These are phyloP conservation scores for Kalmusia sp. DNA, from an alignment of 2,329 filamentous ascomycete species.

Conservation along the genomic window DNA sequence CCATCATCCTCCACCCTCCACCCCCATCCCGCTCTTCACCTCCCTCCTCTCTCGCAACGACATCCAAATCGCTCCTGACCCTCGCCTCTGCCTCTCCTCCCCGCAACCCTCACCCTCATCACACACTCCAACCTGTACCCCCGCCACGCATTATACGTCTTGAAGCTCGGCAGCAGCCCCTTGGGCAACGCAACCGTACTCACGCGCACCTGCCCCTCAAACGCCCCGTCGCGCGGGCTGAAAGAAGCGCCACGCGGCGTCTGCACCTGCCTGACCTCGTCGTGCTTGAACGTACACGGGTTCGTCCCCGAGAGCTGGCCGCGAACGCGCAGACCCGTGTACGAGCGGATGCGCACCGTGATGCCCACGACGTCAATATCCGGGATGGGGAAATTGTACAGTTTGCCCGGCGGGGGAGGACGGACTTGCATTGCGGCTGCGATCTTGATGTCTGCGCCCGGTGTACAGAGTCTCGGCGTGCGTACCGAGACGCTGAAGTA, in stretches of 20 bases:
- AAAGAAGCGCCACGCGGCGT: conserved; percentile 6
- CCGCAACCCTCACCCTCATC: conserved; percentile 12
- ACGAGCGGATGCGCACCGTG: conserved; percentile 12
- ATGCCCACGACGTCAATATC: conserved; percentile 13
- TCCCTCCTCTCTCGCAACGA: conserved; percentile 12
- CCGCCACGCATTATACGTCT: conserved; percentile 23
- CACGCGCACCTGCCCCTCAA: conserved; percentile 14
- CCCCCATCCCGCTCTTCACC: neutral
- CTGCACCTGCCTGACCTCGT: conserved; percentile 7
- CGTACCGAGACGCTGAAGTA: conserved; percentile 13
- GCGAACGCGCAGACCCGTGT: conserved; percentile 16
- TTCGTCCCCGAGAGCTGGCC: neutral
- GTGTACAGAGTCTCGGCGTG: conserved; percentile 11
- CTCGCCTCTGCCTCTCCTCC: conserved; percentile 12
- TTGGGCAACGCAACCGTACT: conserved; percentile 10
- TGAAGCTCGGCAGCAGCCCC: conserved; percentile 17
- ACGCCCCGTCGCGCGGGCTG: conserved; percentile 14
- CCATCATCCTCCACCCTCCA: neutral
- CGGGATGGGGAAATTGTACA: conserved; percentile 25
- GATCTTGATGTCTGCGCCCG: conserved; percentile 15
- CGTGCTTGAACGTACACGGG: conserved; percentile 19
- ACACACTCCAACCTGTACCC: conserved; percentile 16
- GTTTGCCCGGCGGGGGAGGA: conserved; percentile 14
- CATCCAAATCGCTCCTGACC: conserved; percentile 19
- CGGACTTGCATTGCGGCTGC: conserved; percentile 11